Evolutionary conservation across 257 asterid species (phyloP).

Genomic region (Forsythia suspensa): DNA sequence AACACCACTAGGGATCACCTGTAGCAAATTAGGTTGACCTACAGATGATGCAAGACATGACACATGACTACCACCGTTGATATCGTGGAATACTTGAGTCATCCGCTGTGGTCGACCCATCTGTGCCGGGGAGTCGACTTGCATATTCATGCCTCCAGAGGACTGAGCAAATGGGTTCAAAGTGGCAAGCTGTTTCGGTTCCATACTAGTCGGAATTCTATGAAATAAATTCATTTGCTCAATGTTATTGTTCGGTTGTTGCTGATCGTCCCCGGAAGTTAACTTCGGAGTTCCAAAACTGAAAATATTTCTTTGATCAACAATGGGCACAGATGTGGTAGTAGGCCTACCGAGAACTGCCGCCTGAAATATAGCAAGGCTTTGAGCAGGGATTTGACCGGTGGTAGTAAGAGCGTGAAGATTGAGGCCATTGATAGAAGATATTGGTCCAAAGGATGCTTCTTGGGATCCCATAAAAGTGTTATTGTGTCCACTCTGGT

Average conservation of each 20-base stretch:
- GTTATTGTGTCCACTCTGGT: conserved; percentile 49
- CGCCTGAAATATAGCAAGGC: conserved; percentile 67
- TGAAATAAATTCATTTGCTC: conserved; percentile 71
- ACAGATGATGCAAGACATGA: conserved; percentile 35
- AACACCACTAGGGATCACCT: conserved; percentile 31
- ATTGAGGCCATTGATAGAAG: conserved; percentile 63
- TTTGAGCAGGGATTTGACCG: conserved; percentile 67
- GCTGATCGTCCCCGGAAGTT: conserved; percentile 51
- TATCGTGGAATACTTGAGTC: conserved; percentile 42
- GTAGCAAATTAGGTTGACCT: conserved; percentile 41
- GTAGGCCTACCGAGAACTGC: conserved; percentile 52
- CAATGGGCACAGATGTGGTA: conserved; percentile 38
- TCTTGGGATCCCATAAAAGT: conserved; percentile 65
- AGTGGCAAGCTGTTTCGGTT: conserved; percentile 71
- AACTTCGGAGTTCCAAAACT: conserved; percentile 61
- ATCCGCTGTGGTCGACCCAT: conserved; percentile 52
- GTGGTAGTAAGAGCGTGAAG: conserved; percentile 73
- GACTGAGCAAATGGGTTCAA: conserved; percentile 66
- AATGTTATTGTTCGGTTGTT: conserved; percentile 35
- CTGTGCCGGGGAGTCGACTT: conserved; percentile 44
- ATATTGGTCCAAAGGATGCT: conserved; percentile 51
- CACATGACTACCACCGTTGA: conserved; percentile 31
- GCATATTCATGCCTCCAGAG: conserved; percentile 45
- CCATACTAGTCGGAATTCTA: conserved; percentile 81
- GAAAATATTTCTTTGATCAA: conserved; percentile 67